Conservation (phyloP, 768 basidiomycete species). For the Lentinula sp. region DNA sequence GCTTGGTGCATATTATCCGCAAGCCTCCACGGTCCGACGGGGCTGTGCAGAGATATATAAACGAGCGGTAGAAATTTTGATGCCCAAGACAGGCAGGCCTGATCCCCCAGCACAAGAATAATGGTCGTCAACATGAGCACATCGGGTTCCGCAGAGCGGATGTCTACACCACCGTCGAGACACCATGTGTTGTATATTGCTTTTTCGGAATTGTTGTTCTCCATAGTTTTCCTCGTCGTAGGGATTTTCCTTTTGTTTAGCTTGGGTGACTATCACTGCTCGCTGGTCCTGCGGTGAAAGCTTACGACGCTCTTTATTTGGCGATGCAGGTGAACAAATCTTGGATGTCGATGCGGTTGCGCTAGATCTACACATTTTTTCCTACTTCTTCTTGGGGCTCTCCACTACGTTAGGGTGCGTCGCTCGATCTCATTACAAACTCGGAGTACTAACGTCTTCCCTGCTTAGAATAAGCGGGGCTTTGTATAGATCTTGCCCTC, state of each 20-base stretch:
- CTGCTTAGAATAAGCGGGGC: not conserved
- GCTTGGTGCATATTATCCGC: too few relatives aligned
- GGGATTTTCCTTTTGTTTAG: not conserved
- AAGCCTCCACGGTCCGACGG: not conserved
- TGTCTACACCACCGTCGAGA: not conserved
- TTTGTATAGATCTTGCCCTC: not conserved
- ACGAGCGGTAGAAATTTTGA: not conserved
- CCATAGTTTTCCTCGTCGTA: not conserved
- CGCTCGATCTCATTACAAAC: too few relatives aligned
- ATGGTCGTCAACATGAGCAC: not conserved
- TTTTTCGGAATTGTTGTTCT: not conserved
- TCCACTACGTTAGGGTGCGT: slow-evolving; percentile 1
- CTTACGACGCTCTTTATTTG: not conserved
- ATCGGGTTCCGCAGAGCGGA: not conserved
- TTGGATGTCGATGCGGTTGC: slow-evolving; percentile 1
- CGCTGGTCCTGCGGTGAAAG: not conserved
- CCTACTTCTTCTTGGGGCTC: slow-evolving; percentile 1
- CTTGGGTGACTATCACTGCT: not conserved
- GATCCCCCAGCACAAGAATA: not conserved
- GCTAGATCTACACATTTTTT: not conserved
- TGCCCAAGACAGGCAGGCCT: slow-evolving; percentile 4
- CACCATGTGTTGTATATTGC: slow-evolving; percentile 1
- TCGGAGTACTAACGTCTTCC: not conserved
- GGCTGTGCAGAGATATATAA: not conserved
- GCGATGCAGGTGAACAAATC: not conserved